Base-by-base conservation (phyloP, 345 rosid species). In the Melaleuca quinquenervia region DNA sequence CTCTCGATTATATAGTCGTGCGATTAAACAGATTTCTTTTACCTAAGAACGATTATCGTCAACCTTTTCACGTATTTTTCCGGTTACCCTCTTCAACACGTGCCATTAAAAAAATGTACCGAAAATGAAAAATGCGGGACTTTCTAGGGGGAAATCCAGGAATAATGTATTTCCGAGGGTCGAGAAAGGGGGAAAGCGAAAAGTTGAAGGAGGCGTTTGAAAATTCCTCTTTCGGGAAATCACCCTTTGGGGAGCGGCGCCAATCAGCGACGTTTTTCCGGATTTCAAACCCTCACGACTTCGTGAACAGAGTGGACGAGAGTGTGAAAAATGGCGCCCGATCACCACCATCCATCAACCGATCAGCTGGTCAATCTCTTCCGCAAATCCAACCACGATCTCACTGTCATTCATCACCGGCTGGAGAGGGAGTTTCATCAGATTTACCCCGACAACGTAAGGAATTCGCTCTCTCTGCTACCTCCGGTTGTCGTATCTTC, bases 341-440 rank as follows among this genome's bases (percentile, higher is more conserved):
- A 70, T 70, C 78, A 70, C 21, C 78, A 70, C 6, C 84, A 84
- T 52, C 84, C 54, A n/a, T 60, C 87, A 27, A 51, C 82, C 24
- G 89, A 85, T 52, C 88, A 90, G 84, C 87, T 96, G 86, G 86
- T 92, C 85, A 95, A 90, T 87, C 89, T 96, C 70, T 91, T 97
- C 87, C 91, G 90, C 0, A 94, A 90, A 88, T 96, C 97, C 44
- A 90, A 91, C 89, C 94, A 89, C 87, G 96, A 96, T 88, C 96
- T 97, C n/a, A 87, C 82, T 11, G 60, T 52, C 44, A 92, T 97
- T 64, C 98, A 96, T 53, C 89, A 92, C 87, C 92, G 91, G 90
- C 96, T 97, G 82, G 98, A 96, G 89, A 91, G 88, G 78, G 99
- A 97, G 88, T 95, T 97, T 36, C 96, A 92, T 55, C 96, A 90